Evolutionary conservation across 2,329 filamentous ascomycete species (phyloP).

Genomic region (Paecilomyces sp.): DNA sequence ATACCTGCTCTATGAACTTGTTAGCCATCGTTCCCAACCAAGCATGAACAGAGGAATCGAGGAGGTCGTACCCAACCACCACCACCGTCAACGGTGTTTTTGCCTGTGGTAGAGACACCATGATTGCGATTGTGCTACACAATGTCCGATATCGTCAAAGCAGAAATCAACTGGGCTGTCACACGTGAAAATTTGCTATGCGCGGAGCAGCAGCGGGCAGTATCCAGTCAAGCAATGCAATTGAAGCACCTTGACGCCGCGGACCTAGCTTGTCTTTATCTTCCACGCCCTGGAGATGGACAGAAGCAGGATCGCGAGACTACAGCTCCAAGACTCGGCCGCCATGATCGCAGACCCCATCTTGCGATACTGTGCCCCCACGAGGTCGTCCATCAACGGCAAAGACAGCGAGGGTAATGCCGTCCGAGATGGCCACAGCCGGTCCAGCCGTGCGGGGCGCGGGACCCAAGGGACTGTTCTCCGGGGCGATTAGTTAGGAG

Average conservation of each 20-base stretch:
- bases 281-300: background rate
- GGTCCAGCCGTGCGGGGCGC: background rate
- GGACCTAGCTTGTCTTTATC: background rate
- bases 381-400: background rate
- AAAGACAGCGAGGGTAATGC: background rate
- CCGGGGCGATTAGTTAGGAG: background rate
- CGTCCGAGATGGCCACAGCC: background rate
- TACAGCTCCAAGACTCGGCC: background rate
- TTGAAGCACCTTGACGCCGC: background rate
- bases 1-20: constrained; percentile 20
- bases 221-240: background rate
- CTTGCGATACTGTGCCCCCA: background rate
- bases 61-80: constrained; percentile 24
- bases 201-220: background rate
- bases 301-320: background rate
- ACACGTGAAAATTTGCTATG: background rate
- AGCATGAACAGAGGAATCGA: background rate
- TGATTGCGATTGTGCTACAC: constrained; percentile 4
- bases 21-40: background rate
- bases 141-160: background rate
- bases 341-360: background rate
- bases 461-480: background rate
- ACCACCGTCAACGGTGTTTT: constrained; percentile 23
- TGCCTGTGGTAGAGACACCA: constrained; percentile 14
- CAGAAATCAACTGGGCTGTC: background rate